These are phyloP conservation scores for Ruellia speciosa DNA, from an alignment of 305 asterid genomes.

Conservation along the genomic window DNA sequence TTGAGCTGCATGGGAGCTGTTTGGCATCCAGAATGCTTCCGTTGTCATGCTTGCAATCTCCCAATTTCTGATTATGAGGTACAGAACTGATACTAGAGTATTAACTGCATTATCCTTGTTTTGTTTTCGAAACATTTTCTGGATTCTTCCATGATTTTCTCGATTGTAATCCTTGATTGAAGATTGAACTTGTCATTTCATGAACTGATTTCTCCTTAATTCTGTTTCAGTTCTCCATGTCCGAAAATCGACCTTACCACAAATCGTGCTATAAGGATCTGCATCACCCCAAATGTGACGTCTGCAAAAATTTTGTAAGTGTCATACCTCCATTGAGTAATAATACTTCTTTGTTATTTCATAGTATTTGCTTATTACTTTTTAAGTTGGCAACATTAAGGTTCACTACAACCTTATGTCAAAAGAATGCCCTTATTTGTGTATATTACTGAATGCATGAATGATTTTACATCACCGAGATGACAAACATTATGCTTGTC, in stretches of 20 bases:
- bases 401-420: too few relatives aligned
- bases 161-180: constrained; percentile 8
- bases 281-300: constrained; percentile 94
- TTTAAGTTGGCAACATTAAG: too few relatives aligned
- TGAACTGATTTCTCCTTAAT: constrained; percentile 5
- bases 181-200: constrained; percentile 11
- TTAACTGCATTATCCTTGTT: constrained; percentile 14
- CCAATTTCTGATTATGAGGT: constrained; percentile 97
- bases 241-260: constrained; percentile 67
- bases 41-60: constrained; percentile 66
- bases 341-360: too few relatives aligned
- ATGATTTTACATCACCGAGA: too few relatives aligned
- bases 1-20: constrained; percentile 86
- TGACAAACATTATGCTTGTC: too few relatives aligned
- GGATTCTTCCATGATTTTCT: constrained; percentile 10
- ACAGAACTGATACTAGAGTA: constrained; percentile 21
- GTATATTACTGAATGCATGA: too few relatives aligned
- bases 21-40: constrained; percentile 97
- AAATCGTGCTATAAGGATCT: constrained; percentile 86
- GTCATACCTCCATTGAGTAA: constrained; percentile 4
- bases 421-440: too few relatives aligned
- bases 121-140: background rate
- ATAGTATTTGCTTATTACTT: too few relatives aligned
- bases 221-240: constrained; percentile 70
- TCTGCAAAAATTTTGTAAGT: constrained; percentile 89